Evolutionary conservation across 352 stramenopile genomes (phyloP), one percentile per base, ranked within the genome.

Genomic region (Phytophthora lateralis): DNA sequence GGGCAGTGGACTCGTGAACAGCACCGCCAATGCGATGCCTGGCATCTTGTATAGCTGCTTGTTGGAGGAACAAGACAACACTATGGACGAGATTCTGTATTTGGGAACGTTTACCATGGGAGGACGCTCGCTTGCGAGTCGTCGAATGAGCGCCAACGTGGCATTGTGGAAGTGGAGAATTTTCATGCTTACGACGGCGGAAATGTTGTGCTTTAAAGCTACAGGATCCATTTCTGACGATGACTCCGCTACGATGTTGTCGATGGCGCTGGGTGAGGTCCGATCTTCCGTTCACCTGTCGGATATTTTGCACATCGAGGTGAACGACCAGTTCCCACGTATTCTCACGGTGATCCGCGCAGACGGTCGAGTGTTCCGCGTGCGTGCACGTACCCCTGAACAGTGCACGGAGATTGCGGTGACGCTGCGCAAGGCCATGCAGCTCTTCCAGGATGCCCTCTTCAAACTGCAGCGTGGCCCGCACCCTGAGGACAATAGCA

Each of bases 151-250:
- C 37, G 77, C 75, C 35, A 90, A 89, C 56, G 77, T 92, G 44
- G 81, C 81, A 49, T 66, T 92, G 38, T 92, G 83, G 83, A 92
- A 92, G 54, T 85, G 88, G 66, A 74, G 83, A 18, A 79, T 86
- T 48, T 88, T 90, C 55, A 86, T 92, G 71, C 66, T 92, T 14
- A 92, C 83, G 24, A 82, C 79, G 5, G 80, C 81, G 0, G 83
- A 92, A 63, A 84, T 92, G 71, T 51, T 92, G 38, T 90, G 79
- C 55, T 92, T 92, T 53, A 92, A 92, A 55, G 76, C 78, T 1
- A 75, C 65, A 17, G 69, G 64, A n/a, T 65, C 62, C 6, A 68
- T 71, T 41, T 58, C 39, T 12, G 58, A 73, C 14, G 68, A 76
- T 27, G 68, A 66, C 21, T 45, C 39, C 15, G 50, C 18, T 24